phyloP scores from a whole-genome alignment of 225 moss, liverwort and hornwort species.

The Physcomitrium patens region DNA sequence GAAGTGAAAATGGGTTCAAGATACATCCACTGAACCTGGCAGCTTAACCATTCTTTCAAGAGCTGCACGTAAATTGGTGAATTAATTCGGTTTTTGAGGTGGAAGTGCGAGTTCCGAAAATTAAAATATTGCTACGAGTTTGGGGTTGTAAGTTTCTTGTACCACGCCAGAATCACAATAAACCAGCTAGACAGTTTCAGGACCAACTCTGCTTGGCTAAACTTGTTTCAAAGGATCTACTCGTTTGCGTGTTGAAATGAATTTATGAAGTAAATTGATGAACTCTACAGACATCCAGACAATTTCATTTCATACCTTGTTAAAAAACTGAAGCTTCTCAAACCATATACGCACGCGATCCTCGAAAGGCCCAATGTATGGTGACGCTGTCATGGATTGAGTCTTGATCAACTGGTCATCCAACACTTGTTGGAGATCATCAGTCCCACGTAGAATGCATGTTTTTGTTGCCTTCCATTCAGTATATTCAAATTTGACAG shows the following conservation, averaged over 20 bases:
- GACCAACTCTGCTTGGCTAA: background rate
- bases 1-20: conserved; percentile 87
- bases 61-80: conserved; percentile 36
- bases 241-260: background rate
- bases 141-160: background rate
- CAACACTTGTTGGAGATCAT: conserved; percentile 69
- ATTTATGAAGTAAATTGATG: background rate
- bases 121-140: background rate
- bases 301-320: conserved; percentile 40
- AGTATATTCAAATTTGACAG: conserved; percentile 56
- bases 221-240: background rate
- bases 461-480: conserved; percentile 71
- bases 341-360: conserved; percentile 81
- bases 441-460: conserved; percentile 63
- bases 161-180: background rate
- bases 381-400: conserved; percentile 73
- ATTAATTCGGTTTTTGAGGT: background rate
- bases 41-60: conserved; percentile 72
- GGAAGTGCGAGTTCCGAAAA: background rate
- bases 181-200: background rate
- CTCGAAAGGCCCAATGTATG: conserved; percentile 76
- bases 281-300: background rate
- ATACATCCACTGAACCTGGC: conserved; percentile 83
- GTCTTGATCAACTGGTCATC: conserved; percentile 84
- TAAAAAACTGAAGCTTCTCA: conserved; percentile 65